Conservation (phyloP, 192 early-diverging fungal species). For the Anaeromyces robustus region DNA sequence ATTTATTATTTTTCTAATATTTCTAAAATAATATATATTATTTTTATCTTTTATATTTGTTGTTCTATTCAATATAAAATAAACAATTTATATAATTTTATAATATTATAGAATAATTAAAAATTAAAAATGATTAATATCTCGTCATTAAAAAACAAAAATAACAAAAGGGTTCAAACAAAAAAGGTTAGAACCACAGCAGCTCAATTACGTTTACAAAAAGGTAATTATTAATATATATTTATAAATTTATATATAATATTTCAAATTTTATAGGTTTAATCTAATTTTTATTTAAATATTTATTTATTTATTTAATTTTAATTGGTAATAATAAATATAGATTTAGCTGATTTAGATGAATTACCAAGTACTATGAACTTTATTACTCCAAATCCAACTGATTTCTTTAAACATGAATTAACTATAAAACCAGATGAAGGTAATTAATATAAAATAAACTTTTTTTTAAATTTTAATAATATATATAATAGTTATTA, state of each 20-base stretch:
- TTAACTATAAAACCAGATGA: conserved; percentile 75
- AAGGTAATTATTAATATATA: conserved; percentile 33
- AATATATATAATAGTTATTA: no score
- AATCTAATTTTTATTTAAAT: no score
- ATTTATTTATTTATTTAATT: no score
- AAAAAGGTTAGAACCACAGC: conserved; percentile 68
- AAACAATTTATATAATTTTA: no score
- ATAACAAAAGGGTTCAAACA: conserved; percentile 23
- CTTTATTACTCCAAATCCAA: conserved; percentile 55
- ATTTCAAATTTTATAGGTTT: conserved; percentile 1
- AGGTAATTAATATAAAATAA: conserved; percentile 22
- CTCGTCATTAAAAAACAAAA: neutral
- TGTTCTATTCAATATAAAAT: no score
- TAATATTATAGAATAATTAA: neutral
- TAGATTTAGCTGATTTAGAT: conserved; percentile 71
- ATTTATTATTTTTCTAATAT: no score
- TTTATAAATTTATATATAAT: neutral
- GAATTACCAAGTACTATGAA: conserved; percentile 55
- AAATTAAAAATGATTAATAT: neutral
- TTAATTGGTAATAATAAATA: conserved; percentile 1
- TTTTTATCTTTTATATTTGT: no score
- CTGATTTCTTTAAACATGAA: conserved; percentile 68
- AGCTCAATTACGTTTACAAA: conserved; percentile 81
- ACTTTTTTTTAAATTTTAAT: no score
- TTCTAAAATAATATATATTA: no score